These are phyloP conservation scores for Lasiosphaeriaceae sp. DNA, from an alignment of 495 filamentous ascomycete genomes.

Conservation along the genomic window DNA sequence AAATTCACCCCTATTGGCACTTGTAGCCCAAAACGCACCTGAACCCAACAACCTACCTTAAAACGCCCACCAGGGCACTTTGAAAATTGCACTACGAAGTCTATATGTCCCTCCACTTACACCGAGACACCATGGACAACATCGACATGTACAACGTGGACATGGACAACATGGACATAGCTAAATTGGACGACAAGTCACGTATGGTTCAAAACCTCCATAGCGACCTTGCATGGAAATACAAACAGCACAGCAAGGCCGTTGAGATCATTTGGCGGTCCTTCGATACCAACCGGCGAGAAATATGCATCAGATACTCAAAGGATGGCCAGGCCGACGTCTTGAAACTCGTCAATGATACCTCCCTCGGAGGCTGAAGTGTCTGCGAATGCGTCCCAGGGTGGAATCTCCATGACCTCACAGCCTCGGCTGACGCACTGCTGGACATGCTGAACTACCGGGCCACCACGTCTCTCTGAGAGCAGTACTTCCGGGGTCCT, in stretches of 20 bases:
- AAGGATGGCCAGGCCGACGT: slow-evolving; percentile 20
- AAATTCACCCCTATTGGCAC: too few species aligned
- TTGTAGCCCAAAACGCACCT: too few species aligned
- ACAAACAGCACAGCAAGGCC: slow-evolving; percentile 10
- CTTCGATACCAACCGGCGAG: slow-evolving; percentile 21
- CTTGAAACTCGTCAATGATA: slow-evolving; percentile 15
- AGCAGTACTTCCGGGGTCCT: slow-evolving; percentile 24
- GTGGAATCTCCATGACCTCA: slow-evolving; percentile 36
- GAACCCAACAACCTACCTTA: too few species aligned
- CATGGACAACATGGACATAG: too few species aligned
- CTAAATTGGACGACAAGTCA: too few species aligned
- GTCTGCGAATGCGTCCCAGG: slow-evolving; percentile 31
- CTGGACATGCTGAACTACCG: slow-evolving; percentile 30
- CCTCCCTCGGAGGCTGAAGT: slow-evolving; percentile 18
- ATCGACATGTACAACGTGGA: too few species aligned
- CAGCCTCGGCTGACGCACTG: slow-evolving; percentile 23
- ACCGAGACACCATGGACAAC: too few species aligned
- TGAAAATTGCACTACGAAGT: too few species aligned
- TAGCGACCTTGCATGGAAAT: slow-evolving; percentile 18
- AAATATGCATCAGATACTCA: slow-evolving; percentile 14
- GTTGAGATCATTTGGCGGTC: slow-evolving; percentile 25
- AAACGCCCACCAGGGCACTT: too few species aligned
- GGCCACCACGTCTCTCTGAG: slow-evolving; percentile 21
- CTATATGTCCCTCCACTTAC: too few species aligned
- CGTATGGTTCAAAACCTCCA: slow-evolving; percentile 14